phyloP scores from a whole-genome alignment of 345 rosid genomes.

The Gossypioides kirkii region DNA sequence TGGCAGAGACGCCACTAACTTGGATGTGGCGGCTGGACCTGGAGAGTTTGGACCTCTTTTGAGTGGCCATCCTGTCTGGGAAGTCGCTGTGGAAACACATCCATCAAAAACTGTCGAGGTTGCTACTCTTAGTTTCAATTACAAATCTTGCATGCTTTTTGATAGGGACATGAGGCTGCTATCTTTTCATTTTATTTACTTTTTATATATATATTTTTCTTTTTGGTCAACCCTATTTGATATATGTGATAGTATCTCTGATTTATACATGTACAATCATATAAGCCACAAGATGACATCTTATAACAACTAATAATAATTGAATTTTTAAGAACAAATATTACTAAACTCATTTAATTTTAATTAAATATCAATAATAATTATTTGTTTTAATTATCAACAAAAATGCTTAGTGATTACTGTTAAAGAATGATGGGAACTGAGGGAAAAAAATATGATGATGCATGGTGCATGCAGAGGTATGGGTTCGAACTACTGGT shows the following conservation, averaged over 20 bases:
- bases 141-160: not conserved
- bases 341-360: too few species aligned
- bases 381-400: too few species aligned
- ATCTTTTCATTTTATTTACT: not conserved
- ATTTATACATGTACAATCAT: too few species aligned
- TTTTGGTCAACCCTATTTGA: too few species aligned
- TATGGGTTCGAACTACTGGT: constrained; percentile 42
- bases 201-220: too few species aligned
- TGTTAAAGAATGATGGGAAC: not conserved
- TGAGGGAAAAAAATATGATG: not conserved
- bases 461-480: constrained; percentile 23
- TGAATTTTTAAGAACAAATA: too few species aligned
- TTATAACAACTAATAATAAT: too few species aligned
- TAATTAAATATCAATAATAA: too few species aligned
- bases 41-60: constrained; percentile 28
- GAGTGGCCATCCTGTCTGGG: constrained; percentile 37
- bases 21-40: not conserved
- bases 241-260: too few species aligned
- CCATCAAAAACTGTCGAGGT: constrained; percentile 29
- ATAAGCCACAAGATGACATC: too few species aligned
- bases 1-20: not conserved
- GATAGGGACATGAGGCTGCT: not conserved
- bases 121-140: not conserved
- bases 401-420: too few species aligned
- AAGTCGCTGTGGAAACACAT: constrained; percentile 29